A percentile compares a stretch with the other conserved stretches of the same genome.
These are phyloP conservation scores for Leucosporidium yakuticum DNA, from an alignment of 768 basidiomycete species.

Conservation along the genomic window DNA sequence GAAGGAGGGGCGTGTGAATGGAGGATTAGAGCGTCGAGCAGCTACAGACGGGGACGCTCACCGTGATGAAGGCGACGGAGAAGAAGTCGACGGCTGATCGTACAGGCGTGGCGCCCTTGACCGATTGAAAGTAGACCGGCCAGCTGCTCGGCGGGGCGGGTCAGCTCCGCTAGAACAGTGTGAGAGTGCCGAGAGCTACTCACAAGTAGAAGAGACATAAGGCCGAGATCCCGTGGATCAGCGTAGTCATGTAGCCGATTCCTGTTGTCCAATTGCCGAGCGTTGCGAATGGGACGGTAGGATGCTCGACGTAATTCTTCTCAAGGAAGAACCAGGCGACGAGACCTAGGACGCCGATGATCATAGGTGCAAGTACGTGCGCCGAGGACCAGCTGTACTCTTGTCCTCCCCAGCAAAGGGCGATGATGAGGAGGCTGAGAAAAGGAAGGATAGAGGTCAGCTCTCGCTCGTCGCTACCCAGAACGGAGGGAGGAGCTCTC, in stretches of 20 bases:
- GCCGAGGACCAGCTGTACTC: constrained; percentile 47
- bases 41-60: constrained; percentile 45
- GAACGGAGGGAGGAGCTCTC: too few species aligned
- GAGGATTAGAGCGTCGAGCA: constrained; percentile 38
- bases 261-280: constrained; percentile 45
- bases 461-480: too few species aligned
- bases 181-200: not conserved
- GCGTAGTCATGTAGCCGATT: constrained; percentile 43
- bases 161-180: not conserved
- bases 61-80: constrained; percentile 42
- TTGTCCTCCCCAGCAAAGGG: constrained; percentile 51
- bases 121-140: constrained; percentile 51
- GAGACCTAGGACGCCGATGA: constrained; percentile 57
- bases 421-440: constrained; percentile 41
- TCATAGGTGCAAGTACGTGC: constrained; percentile 46
- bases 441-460: not conserved
- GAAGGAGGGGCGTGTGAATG: not conserved
- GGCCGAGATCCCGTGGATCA: constrained; percentile 36
- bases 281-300: constrained; percentile 40
- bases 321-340: constrained; percentile 54
- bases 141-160: constrained; percentile 25
- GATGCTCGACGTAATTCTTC: constrained; percentile 48
- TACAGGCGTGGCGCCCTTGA: constrained; percentile 45
- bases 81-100: constrained; percentile 38
- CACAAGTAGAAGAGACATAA: constrained; percentile 4